A percentile compares a stretch with the other conserved stretches of the same genome.
phyloP scores from a whole-genome alignment of 1,284 basidiomycete species.

The Anthracocystis setariae region DNA sequence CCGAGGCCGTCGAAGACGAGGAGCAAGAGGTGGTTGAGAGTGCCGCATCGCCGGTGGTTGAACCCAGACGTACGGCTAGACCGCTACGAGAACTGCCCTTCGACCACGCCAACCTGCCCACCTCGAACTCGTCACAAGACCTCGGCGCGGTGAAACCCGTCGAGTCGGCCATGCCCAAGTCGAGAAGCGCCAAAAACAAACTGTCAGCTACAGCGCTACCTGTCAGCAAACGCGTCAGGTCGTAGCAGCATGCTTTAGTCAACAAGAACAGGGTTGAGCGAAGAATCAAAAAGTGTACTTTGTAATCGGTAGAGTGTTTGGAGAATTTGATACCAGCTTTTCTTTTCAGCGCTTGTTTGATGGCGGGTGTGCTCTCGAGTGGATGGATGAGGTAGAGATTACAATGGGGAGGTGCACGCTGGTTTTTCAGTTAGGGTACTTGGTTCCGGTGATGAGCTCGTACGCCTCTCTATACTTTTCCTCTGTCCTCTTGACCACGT shows the following conservation, averaged over 20 bases:
- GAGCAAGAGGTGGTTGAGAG: slow-evolving; percentile 2
- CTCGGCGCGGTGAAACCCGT: slow-evolving; percentile 6
- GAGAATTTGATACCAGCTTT: too few relatives aligned
- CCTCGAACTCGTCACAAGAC: slow-evolving; percentile 16
- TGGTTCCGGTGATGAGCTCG: slow-evolving; percentile 57
- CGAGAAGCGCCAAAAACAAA: slow-evolving; percentile 38
- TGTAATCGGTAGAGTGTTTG: neutral
- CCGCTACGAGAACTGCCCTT: slow-evolving; percentile 33
- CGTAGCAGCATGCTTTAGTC: slow-evolving; percentile 14
- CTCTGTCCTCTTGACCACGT: slow-evolving; percentile 59
- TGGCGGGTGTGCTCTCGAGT: too few relatives aligned
- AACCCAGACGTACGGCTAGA: slow-evolving; percentile 1
- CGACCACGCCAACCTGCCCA: slow-evolving; percentile 32
- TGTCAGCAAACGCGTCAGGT: slow-evolving; percentile 37
- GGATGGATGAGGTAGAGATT: too few relatives aligned
- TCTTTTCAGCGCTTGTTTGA: too few relatives aligned
- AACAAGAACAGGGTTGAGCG: too few relatives aligned
- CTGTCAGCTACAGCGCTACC: slow-evolving; percentile 28
- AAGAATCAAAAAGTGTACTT: too few relatives aligned
- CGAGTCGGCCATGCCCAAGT: slow-evolving; percentile 9
- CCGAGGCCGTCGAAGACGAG: neutral
- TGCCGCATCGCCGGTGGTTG: neutral
- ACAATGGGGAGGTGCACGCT: too few relatives aligned
- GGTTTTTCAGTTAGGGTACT: slow-evolving; percentile 25
- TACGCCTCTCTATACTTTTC: slow-evolving; percentile 65